These are phyloP conservation scores for Melocanna baccifera DNA, from an alignment of 176 grass and related monocot genomes.

Conservation along the genomic window DNA sequence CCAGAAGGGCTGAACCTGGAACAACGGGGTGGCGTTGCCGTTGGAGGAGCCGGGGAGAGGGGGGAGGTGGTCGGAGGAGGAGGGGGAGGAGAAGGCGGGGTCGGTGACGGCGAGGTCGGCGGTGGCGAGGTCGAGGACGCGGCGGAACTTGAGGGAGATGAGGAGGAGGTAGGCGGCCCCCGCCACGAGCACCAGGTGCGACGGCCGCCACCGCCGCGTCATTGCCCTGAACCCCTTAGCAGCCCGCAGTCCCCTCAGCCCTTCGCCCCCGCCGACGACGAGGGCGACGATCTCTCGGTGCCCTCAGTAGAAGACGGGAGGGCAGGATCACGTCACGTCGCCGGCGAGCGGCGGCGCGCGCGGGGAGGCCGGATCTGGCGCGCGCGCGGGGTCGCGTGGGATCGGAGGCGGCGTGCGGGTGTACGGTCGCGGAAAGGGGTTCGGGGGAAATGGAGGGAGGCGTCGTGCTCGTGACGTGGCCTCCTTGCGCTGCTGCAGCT, in stretches of 20 bases:
- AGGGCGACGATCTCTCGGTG: not conserved
- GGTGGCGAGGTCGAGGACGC: conserved; percentile 72
- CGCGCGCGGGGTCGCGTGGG: not conserved
- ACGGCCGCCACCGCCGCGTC: conserved; percentile 66
- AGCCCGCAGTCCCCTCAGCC: not conserved
- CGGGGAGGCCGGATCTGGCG: conserved; percentile 14
- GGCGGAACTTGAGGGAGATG: conserved; percentile 85
- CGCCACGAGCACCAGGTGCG: conserved; percentile 58
- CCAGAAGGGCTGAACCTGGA: conserved; percentile 53
- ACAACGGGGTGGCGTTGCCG: not conserved
- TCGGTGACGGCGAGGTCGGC: conserved; percentile 47
- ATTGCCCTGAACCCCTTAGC: conserved; percentile 19
- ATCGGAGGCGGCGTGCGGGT: not conserved
- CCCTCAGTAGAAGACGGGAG: not conserved
- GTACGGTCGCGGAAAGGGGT: no score
- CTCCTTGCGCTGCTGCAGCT: not conserved
- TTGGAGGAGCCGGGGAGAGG: not conserved
- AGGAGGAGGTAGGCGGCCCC: conserved; percentile 73
- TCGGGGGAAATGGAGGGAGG: not conserved
- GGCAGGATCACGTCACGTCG: not conserved
- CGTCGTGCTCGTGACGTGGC: conserved; percentile 23
- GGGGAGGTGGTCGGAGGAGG: conserved; percentile 38
- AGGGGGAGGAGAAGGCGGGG: conserved; percentile 41
- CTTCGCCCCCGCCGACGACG: not conserved
- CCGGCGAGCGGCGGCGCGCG: not conserved